phyloP scores from a whole-genome alignment of 805 yeast genomes.

The Candida tallmaniae region DNA sequence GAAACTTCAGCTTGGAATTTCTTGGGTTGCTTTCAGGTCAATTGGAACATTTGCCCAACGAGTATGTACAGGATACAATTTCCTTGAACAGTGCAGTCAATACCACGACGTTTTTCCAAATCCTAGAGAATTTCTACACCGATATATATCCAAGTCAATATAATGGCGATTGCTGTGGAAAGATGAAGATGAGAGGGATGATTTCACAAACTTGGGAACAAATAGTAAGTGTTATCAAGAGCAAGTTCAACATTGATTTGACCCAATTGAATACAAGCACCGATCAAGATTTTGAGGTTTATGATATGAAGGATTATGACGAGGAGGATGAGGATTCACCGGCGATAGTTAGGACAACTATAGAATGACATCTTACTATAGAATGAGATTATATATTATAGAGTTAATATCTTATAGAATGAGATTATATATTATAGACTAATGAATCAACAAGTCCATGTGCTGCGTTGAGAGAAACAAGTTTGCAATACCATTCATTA shows the following conservation, averaged over 20 bases:
- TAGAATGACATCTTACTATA: background rate
- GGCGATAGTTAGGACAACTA: slow-evolving; percentile 15
- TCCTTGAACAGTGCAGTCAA: slow-evolving; percentile 17
- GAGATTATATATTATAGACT: background rate
- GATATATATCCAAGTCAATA: slow-evolving; percentile 13
- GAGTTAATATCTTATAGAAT: background rate
- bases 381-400: background rate
- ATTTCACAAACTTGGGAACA: slow-evolving; percentile 16
- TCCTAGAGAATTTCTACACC: slow-evolving; percentile 17
- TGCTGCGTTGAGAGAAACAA: background rate
- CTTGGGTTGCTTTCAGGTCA: slow-evolving; percentile 31
- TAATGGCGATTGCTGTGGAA: slow-evolving; percentile 15
- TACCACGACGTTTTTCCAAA: slow-evolving; percentile 10
- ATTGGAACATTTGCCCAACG: slow-evolving; percentile 37
- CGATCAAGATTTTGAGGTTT: slow-evolving; percentile 23
- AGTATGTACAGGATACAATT: slow-evolving; percentile 25
- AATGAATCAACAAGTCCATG: too few relatives aligned
- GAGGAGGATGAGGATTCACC: slow-evolving; percentile 27
- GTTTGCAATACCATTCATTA: background rate
- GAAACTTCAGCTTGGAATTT: slow-evolving; percentile 25
- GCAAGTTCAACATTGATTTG: slow-evolving; percentile 12
- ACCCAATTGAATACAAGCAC: slow-evolving; percentile 5
- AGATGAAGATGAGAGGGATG: slow-evolving; percentile 15
- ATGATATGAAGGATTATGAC: slow-evolving; percentile 17
- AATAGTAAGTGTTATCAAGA: slow-evolving; percentile 6